Conservation (phyloP, 2,329 filamentous ascomycete genomes). For the Dothistroma pini region DNA sequence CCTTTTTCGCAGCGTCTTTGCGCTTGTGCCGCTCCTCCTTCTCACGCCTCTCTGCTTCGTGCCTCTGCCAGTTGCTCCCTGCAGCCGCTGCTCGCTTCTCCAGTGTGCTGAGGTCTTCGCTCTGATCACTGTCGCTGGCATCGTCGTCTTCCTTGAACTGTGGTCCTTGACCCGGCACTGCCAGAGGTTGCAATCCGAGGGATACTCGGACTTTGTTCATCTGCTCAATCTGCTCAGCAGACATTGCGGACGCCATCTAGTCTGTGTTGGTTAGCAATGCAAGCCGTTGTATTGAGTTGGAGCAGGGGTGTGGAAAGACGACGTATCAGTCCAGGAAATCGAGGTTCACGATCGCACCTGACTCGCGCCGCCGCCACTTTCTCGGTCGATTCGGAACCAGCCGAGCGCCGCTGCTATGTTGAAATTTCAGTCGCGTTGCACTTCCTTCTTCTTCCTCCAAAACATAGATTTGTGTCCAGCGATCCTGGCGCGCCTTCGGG, state of each 20-base stretch:
- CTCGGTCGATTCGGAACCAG: not conserved
- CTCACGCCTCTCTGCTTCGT: constrained; percentile 64
- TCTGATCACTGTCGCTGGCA: constrained; percentile 53
- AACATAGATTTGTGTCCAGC: constrained; percentile 78
- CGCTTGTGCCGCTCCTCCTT: constrained; percentile 77
- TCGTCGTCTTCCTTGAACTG: constrained; percentile 53
- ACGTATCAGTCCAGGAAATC: not conserved
- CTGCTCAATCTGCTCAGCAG: constrained; percentile 74
- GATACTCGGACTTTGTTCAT: constrained; percentile 87
- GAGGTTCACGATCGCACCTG: not conserved
- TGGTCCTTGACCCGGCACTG: constrained; percentile 68
- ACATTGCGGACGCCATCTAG: constrained; percentile 32
- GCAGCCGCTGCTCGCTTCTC: constrained; percentile 72
- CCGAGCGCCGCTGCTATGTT: constrained; percentile 1
- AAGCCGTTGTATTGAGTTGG: not conserved
- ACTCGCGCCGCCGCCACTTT: not conserved
- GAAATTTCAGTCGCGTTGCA: constrained; percentile 10
- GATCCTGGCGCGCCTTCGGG: constrained; percentile 59
- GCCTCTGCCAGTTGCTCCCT: constrained; percentile 70
- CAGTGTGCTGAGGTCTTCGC: constrained; percentile 75
- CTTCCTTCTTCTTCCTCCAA: constrained; percentile 43
- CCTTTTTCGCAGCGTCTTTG: constrained; percentile 79
- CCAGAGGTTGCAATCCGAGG: constrained; percentile 84
- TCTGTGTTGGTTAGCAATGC: constrained; percentile 10
- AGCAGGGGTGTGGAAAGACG: not conserved